Percentiles rank a stretch among this genome's conserved stretches.
These are phyloP conservation scores for Salinomyces thailandicus DNA, from an alignment of 2,329 filamentous ascomycete genomes.

Conservation along the genomic window DNA sequence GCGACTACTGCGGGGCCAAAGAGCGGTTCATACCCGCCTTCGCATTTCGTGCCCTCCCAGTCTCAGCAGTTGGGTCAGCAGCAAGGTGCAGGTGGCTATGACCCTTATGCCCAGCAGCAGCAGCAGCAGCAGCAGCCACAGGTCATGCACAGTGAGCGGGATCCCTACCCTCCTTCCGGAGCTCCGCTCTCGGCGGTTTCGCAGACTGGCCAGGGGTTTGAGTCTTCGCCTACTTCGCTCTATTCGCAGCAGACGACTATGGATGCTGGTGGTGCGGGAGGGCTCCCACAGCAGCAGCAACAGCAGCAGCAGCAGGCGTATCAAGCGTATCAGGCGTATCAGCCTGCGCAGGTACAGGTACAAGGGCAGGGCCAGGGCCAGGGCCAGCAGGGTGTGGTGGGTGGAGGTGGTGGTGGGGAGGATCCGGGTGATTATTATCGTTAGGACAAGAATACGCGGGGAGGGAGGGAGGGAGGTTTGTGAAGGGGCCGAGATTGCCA, in stretches of 20 bases:
- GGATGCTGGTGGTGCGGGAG: neutral
- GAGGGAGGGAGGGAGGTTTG: too few relatives aligned
- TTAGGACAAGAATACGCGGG: too few relatives aligned
- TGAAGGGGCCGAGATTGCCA: too few relatives aligned
- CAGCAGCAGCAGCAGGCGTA: slow-evolving; percentile 19
- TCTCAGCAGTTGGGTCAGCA: too few relatives aligned
- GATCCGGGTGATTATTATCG: slow-evolving; percentile 28
- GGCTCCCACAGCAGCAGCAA: slow-evolving; percentile 4
- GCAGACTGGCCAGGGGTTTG: slow-evolving; percentile 20
- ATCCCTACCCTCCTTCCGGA: too few relatives aligned
- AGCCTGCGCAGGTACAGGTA: slow-evolving; percentile 10
- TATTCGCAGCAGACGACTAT: slow-evolving; percentile 16
- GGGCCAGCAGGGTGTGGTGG: slow-evolving; percentile 6
- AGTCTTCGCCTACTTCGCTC: slow-evolving; percentile 19
- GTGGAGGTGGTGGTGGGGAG: slow-evolving; percentile 8
- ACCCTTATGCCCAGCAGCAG: slow-evolving; percentile 6
- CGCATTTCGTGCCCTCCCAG: too few relatives aligned
- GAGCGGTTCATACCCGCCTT: slow-evolving; percentile 1
- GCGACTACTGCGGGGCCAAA: too few relatives aligned
- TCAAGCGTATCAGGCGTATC: slow-evolving; percentile 24
- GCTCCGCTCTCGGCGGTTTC: slow-evolving; percentile 17
- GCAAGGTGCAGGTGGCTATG: neutral
- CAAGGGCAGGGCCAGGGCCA: too few relatives aligned
- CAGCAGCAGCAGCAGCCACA: slow-evolving; percentile 11
- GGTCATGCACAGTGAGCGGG: slow-evolving; percentile 12